Evolutionary conservation across 73 alveolate species (phyloP).

Genomic region (Paramecium biaurelia): DNA sequence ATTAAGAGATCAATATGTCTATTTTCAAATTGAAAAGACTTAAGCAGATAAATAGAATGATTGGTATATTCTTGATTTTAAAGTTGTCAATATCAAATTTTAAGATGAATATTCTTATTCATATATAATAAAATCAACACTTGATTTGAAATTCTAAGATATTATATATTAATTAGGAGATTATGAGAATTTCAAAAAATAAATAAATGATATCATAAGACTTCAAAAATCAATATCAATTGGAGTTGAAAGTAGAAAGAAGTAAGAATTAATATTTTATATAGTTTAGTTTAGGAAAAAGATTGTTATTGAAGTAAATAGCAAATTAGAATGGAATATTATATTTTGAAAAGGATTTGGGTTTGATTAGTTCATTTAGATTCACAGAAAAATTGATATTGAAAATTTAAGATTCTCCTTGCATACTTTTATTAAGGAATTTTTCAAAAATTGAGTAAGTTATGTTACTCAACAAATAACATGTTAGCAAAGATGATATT

Average conservation of each 20-base stretch:
- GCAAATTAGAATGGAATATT: not conserved
- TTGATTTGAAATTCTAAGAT: not conserved
- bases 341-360: conserved; percentile 31
- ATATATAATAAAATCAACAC: not conserved
- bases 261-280: not conserved
- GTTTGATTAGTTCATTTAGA: not conserved
- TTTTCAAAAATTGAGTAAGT: not conserved
- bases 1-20: not conserved
- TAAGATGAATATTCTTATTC: not conserved
- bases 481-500: not conserved
- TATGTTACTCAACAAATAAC: not conserved
- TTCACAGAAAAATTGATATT: not conserved
- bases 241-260: not conserved
- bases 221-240: not conserved
- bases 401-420: not conserved
- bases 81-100: not conserved
- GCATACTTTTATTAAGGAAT: not conserved
- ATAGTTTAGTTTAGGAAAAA: conserved; percentile 30
- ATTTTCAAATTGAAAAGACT: not conserved
- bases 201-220: not conserved
- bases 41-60: not conserved
- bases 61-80: not conserved
- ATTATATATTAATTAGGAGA: not conserved
- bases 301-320: not conserved
- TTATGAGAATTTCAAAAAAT: not conserved